These are phyloP conservation scores for Ricinus communis DNA, from an alignment of 345 rosid species.

Conservation along the genomic window DNA sequence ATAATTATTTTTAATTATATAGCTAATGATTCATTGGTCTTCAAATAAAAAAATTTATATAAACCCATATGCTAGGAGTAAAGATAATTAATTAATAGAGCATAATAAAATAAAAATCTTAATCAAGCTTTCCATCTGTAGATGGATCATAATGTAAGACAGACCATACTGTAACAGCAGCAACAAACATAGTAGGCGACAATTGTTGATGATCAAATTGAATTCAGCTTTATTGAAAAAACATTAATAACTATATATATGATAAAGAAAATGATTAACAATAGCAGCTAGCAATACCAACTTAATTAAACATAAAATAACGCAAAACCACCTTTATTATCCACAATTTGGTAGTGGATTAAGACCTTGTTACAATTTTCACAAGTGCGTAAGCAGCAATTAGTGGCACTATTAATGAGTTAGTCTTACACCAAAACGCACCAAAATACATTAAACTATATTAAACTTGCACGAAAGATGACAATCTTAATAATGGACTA, in stretches of 20 bases:
- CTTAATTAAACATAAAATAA: conserved; percentile 3
- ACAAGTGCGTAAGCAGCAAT: conserved; percentile 38
- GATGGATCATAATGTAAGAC: no score
- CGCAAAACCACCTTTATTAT: conserved; percentile 29
- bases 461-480: conserved; percentile 1
- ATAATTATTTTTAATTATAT: no score
- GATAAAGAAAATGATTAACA: background rate
- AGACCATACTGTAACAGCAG: no score
- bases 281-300: conserved; percentile 6
- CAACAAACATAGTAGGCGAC: no score
- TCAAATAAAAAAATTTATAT: no score
- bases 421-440: conserved; percentile 26
- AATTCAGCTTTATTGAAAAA: background rate
- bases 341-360: conserved; percentile 47
- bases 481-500: conserved; percentile 7
- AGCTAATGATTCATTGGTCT: no score
- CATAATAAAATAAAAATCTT: background rate
- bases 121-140: background rate
- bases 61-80: no score
- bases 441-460: conserved; percentile 22
- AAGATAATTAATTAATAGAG: no score
- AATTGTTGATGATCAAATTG: background rate
- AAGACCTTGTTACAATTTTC: conserved; percentile 25
- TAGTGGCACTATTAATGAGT: conserved; percentile 10
- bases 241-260: background rate